These are phyloP conservation scores for Cucumis cinereus DNA, from an alignment of 306 rosid genomes.

Conservation along the genomic window DNA sequence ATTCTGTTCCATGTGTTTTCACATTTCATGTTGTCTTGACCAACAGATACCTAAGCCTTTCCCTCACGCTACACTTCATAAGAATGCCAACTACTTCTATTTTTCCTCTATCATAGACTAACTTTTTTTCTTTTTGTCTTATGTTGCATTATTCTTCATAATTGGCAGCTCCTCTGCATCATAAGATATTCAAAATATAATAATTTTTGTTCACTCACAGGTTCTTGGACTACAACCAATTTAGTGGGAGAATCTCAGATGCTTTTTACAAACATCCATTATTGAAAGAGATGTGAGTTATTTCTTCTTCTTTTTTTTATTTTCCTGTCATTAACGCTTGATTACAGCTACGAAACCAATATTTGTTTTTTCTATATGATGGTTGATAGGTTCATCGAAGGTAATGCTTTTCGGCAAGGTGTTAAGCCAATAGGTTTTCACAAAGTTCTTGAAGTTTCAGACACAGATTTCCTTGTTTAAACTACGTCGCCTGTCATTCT, in stretches of 20 bases:
- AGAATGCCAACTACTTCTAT: neutral
- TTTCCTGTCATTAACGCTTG: neutral
- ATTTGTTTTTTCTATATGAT: neutral
- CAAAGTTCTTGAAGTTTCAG: constrained; percentile 88
- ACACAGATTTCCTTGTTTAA: constrained; percentile 75
- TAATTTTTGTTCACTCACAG: constrained; percentile 23
- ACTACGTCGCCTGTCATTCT: constrained; percentile 13
- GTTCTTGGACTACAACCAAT: constrained; percentile 96
- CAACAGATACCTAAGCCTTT: neutral
- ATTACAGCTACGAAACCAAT: neutral
- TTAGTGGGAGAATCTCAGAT: constrained; percentile 85
- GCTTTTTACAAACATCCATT: constrained; percentile 82
- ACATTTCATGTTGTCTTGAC: neutral
- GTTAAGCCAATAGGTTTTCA: constrained; percentile 77
- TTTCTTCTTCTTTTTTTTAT: neutral
- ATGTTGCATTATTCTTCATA: neutral
- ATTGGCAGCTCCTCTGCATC: neutral
- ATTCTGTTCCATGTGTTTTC: neutral
- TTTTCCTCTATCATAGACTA: neutral
- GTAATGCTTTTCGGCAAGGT: constrained; percentile 80
- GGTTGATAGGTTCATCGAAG: constrained; percentile 21
- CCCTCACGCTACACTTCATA: neutral
- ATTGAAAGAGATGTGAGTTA: constrained; percentile 94
- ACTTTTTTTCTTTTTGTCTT: neutral
- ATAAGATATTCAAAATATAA: neutral